Evolutionary conservation across 2,329 filamentous ascomycete species (phyloP), one percentile per base, ranked within the genome.

Genomic region (Chaetomium globosum): DNA sequence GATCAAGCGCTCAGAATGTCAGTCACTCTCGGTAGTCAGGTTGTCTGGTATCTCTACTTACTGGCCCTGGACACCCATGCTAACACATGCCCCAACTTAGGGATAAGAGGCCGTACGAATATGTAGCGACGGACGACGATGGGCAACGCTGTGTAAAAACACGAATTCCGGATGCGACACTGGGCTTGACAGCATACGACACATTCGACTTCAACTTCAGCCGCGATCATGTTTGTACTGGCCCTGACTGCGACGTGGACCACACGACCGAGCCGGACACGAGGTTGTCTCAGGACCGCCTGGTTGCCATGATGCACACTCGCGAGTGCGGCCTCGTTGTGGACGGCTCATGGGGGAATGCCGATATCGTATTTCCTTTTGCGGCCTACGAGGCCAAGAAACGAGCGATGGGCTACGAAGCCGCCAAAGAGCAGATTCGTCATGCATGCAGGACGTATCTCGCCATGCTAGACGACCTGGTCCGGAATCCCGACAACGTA

Each of bases 391-490:
- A 61, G 33, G 51, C 59, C 1, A 55, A 55, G 33, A 59, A 59
- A 28, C 28, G 57, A 51, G 28, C 21, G 21, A 9, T 10, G 3
- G 19, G 59, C 6, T 23, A 54, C 48, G 36, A 48, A 30, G 31
- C 33, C 2, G 59, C 59, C 36, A 16, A 55, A 26, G 6, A 48
- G 1, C 59, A 55, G 51, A 54, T 54, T 16, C 31, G 55, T 19
- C 33, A 55, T 46, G 58, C 33, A 21, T 61, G 49, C 36, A 43
- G 13, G 36, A 33, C 51, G 21, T 61, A 54, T 21, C 26, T 46
- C n/a, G 59, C 49, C 36, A 61, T 61, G 59, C 33, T 61, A 36
- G 59, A 61, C 23, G 51, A 61, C 33, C 28, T 61, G 36, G 59
- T 12, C 48, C 51, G 59, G 19, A 39, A 61, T 19, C 59, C 51